Evolutionary conservation across 139 green algal genomes (phyloP).

Genomic region (Chlamydomonas sp.): DNA sequence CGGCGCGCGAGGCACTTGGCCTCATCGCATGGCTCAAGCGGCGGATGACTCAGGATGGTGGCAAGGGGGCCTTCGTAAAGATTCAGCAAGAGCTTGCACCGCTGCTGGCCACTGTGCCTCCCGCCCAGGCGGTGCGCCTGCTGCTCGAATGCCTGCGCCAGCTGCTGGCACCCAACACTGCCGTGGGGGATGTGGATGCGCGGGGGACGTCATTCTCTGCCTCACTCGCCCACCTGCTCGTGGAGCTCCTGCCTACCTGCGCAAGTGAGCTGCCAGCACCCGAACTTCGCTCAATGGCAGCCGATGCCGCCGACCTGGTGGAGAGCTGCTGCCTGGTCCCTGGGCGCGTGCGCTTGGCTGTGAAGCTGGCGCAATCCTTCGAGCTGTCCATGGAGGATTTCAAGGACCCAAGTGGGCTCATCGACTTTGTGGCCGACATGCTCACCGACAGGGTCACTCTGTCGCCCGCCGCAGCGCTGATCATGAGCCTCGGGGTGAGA

Average conservation of each 20-base stretch:
- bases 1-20: too few relatives aligned
- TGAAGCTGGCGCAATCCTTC: constrained; percentile 7
- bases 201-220: neutral
- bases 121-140: constrained; percentile 3
- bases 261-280: neutral
- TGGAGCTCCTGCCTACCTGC: neutral
- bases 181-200: neutral
- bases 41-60: too few relatives aligned
- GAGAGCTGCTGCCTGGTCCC: neutral
- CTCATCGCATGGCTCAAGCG: too few relatives aligned
- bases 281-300: neutral
- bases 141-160: constrained; percentile 11
- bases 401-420: neutral
- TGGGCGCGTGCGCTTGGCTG: neutral
- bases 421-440: constrained; percentile 7
- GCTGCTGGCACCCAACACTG: neutral
- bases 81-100: too few relatives aligned
- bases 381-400: neutral
- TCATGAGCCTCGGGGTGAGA: constrained; percentile 12
- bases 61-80: too few relatives aligned
- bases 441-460: constrained; percentile 3
- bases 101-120: too few relatives aligned
- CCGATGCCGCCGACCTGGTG: neutral
- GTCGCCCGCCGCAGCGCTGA: constrained; percentile 1
- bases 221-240: neutral